Evolutionary conservation across 2,329 filamentous ascomycete species (phyloP).

Genomic region (Periconia sp.): DNA sequence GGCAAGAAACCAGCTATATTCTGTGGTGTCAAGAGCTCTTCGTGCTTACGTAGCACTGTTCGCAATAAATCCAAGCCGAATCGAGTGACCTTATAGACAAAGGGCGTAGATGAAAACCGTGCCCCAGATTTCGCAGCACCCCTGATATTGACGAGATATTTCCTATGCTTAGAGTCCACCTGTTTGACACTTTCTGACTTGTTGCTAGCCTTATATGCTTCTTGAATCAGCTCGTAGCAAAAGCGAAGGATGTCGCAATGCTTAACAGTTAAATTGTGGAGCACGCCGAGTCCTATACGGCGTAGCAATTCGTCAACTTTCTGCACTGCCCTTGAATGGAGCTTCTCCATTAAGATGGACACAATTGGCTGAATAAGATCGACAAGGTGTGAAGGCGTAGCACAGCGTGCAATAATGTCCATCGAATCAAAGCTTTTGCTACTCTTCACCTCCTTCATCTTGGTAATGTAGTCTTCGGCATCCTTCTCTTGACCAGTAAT

Average conservation of each 20-base stretch:
- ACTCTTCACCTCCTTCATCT: conserved; percentile 97
- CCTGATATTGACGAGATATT: conserved; percentile 79
- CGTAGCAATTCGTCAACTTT: conserved; percentile 91
- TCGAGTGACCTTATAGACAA: conserved; percentile 84
- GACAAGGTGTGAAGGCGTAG: conserved; percentile 75
- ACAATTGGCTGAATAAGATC: conserved; percentile 80
- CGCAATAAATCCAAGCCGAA: conserved; percentile 90
- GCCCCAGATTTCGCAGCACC: conserved; percentile 76
- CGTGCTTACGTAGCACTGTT: conserved; percentile 84
- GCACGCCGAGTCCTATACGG: conserved; percentile 80
- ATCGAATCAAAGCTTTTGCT: conserved; percentile 98
- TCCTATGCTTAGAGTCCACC: conserved; percentile 58
- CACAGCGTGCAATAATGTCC: conserved; percentile 85
- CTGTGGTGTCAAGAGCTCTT: conserved; percentile 75
- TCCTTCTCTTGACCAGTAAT: conserved; percentile 94
- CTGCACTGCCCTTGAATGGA: conserved; percentile 80
- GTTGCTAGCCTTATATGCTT: conserved; percentile 73
- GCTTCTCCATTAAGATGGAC: conserved; percentile 78
- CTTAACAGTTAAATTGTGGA: conserved; percentile 80
- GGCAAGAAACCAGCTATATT: conserved; percentile 88
- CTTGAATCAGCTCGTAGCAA: conserved; percentile 91
- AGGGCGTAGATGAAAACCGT: conserved; percentile 74
- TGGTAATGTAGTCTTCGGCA: conserved; percentile 90
- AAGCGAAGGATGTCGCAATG: conserved; percentile 87
- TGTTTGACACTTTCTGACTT: conserved; percentile 41